phyloP scores from a whole-genome alignment of 2,329 filamentous ascomycete genomes.

The Monilinia vaccinii-corymbosi region DNA sequence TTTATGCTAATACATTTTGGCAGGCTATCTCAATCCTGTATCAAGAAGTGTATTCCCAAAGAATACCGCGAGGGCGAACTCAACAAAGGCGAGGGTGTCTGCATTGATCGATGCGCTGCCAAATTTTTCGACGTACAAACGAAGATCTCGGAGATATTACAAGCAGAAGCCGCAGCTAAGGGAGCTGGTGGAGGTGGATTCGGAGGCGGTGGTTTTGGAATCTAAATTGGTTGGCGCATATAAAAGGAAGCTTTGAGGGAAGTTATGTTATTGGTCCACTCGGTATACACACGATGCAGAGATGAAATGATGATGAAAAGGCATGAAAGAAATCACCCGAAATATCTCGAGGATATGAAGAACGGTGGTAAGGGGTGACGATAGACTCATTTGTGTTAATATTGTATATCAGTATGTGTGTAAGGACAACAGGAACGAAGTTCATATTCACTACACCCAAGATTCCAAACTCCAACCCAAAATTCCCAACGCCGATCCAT shows the following conservation, averaged over 20 bases:
- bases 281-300: background rate
- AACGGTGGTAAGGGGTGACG: background rate
- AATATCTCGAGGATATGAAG: background rate
- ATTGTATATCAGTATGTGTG: constrained; percentile 21
- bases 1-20: constrained; percentile 8
- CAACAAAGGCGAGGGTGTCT: constrained; percentile 98
- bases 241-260: background rate
- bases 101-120: constrained; percentile 90
- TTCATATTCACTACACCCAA: constrained; percentile 16
- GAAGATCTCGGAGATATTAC: constrained; percentile 96
- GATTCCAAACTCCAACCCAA: background rate
- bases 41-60: constrained; percentile 83
- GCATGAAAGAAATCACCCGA: background rate
- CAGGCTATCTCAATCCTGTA: constrained; percentile 81
- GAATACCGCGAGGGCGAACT: constrained; percentile 94
- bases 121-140: constrained; percentile 99
- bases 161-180: constrained; percentile 67
- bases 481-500: constrained; percentile 9
- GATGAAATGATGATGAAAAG: background rate
- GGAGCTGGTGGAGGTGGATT: constrained; percentile 44
- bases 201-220: constrained; percentile 37
- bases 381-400: background rate
- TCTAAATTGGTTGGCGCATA: constrained; percentile 16
- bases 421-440: constrained; percentile 10
- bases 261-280: background rate